phyloP scores from a whole-genome alignment of 2,329 filamentous ascomycete species.

The Nigrospora oryzae region DNA sequence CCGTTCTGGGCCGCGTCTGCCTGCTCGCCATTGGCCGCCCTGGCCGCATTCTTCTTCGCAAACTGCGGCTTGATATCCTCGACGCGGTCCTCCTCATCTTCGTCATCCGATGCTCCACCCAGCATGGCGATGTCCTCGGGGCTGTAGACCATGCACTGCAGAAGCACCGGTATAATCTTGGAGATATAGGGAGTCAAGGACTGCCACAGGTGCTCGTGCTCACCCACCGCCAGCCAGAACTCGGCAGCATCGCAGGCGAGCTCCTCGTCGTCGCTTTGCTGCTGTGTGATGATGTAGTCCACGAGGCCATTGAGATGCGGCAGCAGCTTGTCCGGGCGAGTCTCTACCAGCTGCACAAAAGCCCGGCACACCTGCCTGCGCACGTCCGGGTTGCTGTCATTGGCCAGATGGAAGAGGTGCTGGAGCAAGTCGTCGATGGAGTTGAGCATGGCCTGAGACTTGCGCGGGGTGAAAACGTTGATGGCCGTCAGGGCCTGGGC shows the following conservation, averaged over 20 bases:
- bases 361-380: constrained; percentile 88
- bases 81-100: constrained; percentile 79
- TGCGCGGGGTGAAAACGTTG: constrained; percentile 84
- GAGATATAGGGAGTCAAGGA: constrained; percentile 68
- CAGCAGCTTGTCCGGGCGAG: constrained; percentile 79
- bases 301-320: constrained; percentile 84
- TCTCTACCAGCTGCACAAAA: constrained; percentile 86
- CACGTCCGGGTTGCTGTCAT: constrained; percentile 72
- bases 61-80: constrained; percentile 92
- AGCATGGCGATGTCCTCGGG: constrained; percentile 85
- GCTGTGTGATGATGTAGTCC: constrained; percentile 86
- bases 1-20: constrained; percentile 43
- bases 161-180: constrained; percentile 81
- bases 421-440: constrained; percentile 75
- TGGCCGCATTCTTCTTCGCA: constrained; percentile 58
- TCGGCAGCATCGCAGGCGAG: constrained; percentile 91
- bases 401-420: constrained; percentile 72
- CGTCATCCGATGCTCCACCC: constrained; percentile 79
- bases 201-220: constrained; percentile 73
- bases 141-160: constrained; percentile 94
- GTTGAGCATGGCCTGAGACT: constrained; percentile 72
- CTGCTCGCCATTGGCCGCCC: constrained; percentile 48
- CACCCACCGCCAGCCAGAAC: constrained; percentile 92
- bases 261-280: constrained; percentile 80
- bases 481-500: constrained; percentile 73